Evolutionary conservation across 1,284 basidiomycete genomes (phyloP).

Genomic region (Ceratobasidium sp.): DNA sequence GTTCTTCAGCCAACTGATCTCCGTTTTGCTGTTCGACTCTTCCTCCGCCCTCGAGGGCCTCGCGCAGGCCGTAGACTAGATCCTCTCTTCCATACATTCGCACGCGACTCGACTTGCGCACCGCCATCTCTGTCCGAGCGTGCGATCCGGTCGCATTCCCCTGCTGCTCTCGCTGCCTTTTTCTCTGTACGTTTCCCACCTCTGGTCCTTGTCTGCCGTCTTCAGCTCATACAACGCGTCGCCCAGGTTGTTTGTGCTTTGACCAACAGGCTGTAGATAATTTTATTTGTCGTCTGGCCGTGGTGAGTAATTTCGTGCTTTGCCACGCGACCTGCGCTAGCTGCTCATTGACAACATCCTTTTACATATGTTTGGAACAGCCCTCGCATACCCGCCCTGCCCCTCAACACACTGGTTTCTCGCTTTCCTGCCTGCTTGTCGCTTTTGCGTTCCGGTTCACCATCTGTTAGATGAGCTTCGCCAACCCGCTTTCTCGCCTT

Average conservation of each 20-base stretch:
- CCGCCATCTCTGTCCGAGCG: neutral
- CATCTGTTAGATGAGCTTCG: conserved; percentile 10
- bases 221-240: conserved; percentile 3
- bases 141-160: conserved; percentile 27
- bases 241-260: conserved; percentile 9
- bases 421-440: neutral
- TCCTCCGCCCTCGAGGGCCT: conserved; percentile 12
- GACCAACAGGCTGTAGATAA: conserved; percentile 14
- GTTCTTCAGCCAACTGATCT: conserved; percentile 15
- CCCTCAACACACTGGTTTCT: neutral
- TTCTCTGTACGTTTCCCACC: neutral
- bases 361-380: neutral
- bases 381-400: conserved; percentile 1
- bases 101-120: neutral
- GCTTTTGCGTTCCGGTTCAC: neutral
- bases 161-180: neutral
- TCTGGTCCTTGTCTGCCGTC: neutral
- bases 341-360: conserved; percentile 1
- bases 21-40: conserved; percentile 15
- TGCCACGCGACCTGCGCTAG: conserved; percentile 13
- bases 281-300: neutral
- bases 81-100: neutral
- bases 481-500: conserved; percentile 32
- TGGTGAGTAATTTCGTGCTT: conserved; percentile 2
- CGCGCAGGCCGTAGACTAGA: conserved; percentile 28